Evolutionary conservation across 495 filamentous ascomycete species (phyloP).

Genomic region (Penicillium mononematosum): DNA sequence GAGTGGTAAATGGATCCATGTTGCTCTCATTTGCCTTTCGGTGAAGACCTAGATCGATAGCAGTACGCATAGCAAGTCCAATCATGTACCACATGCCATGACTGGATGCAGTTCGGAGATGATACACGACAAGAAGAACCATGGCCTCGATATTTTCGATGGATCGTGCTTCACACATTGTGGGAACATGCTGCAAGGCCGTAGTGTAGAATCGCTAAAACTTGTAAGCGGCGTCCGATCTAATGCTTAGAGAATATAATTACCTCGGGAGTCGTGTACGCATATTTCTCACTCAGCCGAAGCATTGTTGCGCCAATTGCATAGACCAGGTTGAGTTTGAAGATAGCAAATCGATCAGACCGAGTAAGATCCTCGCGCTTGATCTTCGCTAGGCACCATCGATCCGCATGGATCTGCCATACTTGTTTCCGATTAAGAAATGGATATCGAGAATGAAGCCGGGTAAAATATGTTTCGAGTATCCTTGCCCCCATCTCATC

Average conservation of each 20-base stretch:
- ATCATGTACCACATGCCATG: slow-evolving; percentile 60
- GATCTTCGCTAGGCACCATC: slow-evolving; percentile 42
- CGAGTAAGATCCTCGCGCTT: slow-evolving; percentile 42
- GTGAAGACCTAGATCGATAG: slow-evolving; percentile 54
- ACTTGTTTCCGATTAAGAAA: slow-evolving; percentile 49
- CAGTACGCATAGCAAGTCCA: slow-evolving; percentile 54
- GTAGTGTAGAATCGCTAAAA: slow-evolving; percentile 46
- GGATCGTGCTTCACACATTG: slow-evolving; percentile 50
- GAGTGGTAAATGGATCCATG: slow-evolving; percentile 46
- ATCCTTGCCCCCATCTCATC: slow-evolving; percentile 49
- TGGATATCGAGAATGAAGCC: slow-evolving; percentile 50
- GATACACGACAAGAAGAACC: slow-evolving; percentile 53
- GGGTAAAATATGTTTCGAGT: slow-evolving; percentile 46
- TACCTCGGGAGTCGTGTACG: slow-evolving; percentile 46
- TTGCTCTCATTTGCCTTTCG: slow-evolving; percentile 49
- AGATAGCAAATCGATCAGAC: slow-evolving; percentile 48
- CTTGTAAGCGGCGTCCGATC: not conserved
- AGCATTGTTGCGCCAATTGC: slow-evolving; percentile 53
- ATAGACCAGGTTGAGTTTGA: slow-evolving; percentile 54
- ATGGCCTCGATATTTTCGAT: slow-evolving; percentile 57
- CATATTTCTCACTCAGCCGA: slow-evolving; percentile 48
- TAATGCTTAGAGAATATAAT: not conserved
- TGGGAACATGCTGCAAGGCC: slow-evolving; percentile 51
- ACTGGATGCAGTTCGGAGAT: slow-evolving; percentile 50
- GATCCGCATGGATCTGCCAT: slow-evolving; percentile 44